Evolutionary conservation across 371 early-diverging fungal genomes (phyloP), one percentile per base, ranked within the genome.

Genomic region (Capillidium rhysosporum): DNA sequence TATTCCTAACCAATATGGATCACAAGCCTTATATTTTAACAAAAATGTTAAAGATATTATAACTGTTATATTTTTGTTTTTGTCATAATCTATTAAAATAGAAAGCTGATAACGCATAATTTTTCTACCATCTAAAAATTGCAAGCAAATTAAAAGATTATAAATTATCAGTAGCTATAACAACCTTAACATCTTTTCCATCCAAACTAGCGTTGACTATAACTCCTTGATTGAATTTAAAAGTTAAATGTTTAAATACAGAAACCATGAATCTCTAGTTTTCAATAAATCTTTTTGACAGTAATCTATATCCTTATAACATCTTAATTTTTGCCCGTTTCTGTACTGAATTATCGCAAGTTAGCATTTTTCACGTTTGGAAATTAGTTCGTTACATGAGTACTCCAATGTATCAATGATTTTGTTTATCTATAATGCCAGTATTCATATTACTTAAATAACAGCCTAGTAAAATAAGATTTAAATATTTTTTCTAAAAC

Each of bases 31-130:
- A 65, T 99, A 99, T 51, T 94, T 84, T 73, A 99, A 98, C 43
- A 99, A 75, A 26, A 95, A 90, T 24, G 98, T 66, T 8, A 99
- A 70, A 0, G 99, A 99, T 5, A 97, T 92, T 3, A 99, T 77
- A 9, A 99, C 98, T 0, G 98, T 95, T 0, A 99, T 69, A 7
- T 59, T 63, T 9, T 8, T 20, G 7, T 20, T 12, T 5, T 26
- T 21, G 46, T 82, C 76, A 39, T 60, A 63, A 18, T 61, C 31
- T 23, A 91, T 62, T 14, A 86, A 60, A 3, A 97, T 94, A 2
- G 99, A 98, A 21, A 99, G 71, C 63, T 98, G 98, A 65, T 93
- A 99, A 62, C 98, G 98, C 28, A 99, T 64, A 63, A 86, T 85
- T 66, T 99, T 99, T 5, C 99, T 99, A 0, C 98, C 99, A 34